These are phyloP conservation scores for Podospora appendiculata DNA, from an alignment of 495 filamentous ascomycete species.

Conservation along the genomic window DNA sequence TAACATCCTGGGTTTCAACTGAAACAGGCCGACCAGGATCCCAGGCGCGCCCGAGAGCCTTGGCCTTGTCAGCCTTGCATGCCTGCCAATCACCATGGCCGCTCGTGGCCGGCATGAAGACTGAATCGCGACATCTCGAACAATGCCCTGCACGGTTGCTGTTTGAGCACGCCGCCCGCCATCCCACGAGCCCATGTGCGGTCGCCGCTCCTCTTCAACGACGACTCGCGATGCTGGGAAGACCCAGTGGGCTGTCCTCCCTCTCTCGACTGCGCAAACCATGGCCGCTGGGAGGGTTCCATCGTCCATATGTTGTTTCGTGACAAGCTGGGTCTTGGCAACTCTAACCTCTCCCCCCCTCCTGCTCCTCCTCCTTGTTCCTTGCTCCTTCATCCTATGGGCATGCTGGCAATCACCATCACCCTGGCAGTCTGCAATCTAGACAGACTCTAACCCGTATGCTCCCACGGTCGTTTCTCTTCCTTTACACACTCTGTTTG, in stretches of 20 bases:
- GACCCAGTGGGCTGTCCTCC: neutral
- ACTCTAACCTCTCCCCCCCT: too few relatives aligned
- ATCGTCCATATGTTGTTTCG: too few relatives aligned
- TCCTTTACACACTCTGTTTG: slow-evolving; percentile 14
- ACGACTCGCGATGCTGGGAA: slow-evolving; percentile 6
- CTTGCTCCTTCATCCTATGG: too few relatives aligned
- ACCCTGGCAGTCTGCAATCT: too few relatives aligned
- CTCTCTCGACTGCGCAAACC: too few relatives aligned
- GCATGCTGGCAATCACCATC: too few relatives aligned
- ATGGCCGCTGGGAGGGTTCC: too few relatives aligned
- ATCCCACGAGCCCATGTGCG: neutral
- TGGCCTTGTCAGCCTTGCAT: slow-evolving; percentile 25
- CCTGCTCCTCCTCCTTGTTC: too few relatives aligned
- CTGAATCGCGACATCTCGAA: slow-evolving; percentile 12
- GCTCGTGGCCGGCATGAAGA: slow-evolving; percentile 18
- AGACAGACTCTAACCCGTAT: too few relatives aligned
- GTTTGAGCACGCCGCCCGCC: slow-evolving; percentile 27
- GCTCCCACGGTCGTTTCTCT: neutral
- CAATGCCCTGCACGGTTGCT: slow-evolving; percentile 18
- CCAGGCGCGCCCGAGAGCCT: slow-evolving; percentile 1
- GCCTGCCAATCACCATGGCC: slow-evolving; percentile 13
- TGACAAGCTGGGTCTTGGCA: too few relatives aligned
- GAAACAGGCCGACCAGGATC: slow-evolving; percentile 26
- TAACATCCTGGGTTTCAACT: slow-evolving; percentile 28
- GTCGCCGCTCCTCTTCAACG: neutral